Evolutionary conservation across 352 stramenopile species (phyloP).

Genomic region (Pythium volutum): DNA sequence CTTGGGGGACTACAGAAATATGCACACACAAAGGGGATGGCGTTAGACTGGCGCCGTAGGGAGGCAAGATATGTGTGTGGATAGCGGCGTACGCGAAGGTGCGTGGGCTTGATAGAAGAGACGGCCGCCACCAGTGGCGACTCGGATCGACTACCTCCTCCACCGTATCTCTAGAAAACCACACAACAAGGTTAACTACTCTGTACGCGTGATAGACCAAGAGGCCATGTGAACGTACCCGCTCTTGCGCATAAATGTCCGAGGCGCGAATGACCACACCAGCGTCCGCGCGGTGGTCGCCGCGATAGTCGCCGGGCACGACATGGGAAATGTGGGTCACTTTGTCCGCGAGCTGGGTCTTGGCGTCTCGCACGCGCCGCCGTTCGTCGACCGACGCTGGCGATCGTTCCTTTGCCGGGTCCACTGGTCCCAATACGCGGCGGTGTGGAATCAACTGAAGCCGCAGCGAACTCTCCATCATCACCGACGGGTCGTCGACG

Average conservation of each 20-base stretch:
- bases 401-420: conserved; percentile 45
- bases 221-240: conserved; percentile 33
- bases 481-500: conserved; percentile 44
- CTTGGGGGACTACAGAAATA: conserved; percentile 14
- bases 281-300: conserved; percentile 17
- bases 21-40: not conserved
- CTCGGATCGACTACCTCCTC: conserved; percentile 5
- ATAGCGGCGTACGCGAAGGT: conserved; percentile 20
- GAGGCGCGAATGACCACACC: conserved; percentile 28
- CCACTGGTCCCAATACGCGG: conserved; percentile 34
- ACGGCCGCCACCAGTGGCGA: conserved; percentile 29
- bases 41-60: not conserved
- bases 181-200: no score
- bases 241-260: conserved; percentile 44
- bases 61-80: not conserved
- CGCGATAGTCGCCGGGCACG: conserved; percentile 30
- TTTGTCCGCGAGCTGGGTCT: conserved; percentile 41
- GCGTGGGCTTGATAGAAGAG: conserved; percentile 44
- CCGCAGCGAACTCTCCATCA: conserved; percentile 41
- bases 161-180: conserved; percentile 2
- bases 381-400: conserved; percentile 39
- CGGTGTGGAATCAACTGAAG: conserved; percentile 38
- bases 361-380: conserved; percentile 26
- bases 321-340: conserved; percentile 39
- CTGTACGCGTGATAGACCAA: no score